phyloP scores from a whole-genome alignment of 2,329 filamentous ascomycete genomes.

The Diaporthe vaccinii region DNA sequence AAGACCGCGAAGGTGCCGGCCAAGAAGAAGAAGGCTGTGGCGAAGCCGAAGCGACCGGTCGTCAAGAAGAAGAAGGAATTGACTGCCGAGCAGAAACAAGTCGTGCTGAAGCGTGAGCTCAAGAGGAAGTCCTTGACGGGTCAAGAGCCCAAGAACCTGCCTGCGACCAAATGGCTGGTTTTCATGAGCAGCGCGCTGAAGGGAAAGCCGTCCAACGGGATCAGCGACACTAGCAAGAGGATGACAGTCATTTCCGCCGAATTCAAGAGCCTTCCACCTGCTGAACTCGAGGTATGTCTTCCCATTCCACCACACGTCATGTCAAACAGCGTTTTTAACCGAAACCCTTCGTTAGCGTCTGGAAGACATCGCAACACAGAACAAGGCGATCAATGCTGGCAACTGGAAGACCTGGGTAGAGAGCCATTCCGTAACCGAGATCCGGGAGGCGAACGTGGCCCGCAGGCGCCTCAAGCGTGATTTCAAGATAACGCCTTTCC shows the following conservation, averaged over 20 bases:
- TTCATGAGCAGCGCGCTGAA: conserved; percentile 52
- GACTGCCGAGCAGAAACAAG: conserved; percentile 55
- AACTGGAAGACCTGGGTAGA: conserved; percentile 64
- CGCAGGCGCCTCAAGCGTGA: conserved; percentile 58
- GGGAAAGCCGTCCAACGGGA: conserved; percentile 34
- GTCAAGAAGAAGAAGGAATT: conserved; percentile 51
- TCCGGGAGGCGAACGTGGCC: conserved; percentile 62
- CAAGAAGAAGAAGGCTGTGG: conserved; percentile 41
- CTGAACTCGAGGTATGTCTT: conserved; percentile 60
- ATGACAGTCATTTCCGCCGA: conserved; percentile 48
- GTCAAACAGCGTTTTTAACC: not conserved
- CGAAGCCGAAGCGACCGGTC: conserved; percentile 43
- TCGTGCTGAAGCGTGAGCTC: conserved; percentile 51
- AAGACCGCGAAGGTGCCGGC: conserved; percentile 44
- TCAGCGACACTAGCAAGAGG: conserved; percentile 34
- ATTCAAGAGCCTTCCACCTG: conserved; percentile 57
- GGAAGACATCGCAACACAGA: conserved; percentile 51
- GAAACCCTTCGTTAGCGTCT: conserved; percentile 52
- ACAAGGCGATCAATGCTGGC: conserved; percentile 57
- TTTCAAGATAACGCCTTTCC: conserved; percentile 45
- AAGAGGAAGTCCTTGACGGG: conserved; percentile 58
- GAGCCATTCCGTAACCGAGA: conserved; percentile 54
- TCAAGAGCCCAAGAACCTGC: conserved; percentile 52
- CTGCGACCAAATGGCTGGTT: conserved; percentile 54
- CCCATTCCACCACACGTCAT: not conserved